Conservation (phyloP, 305 asterid species). For the Plantago coronopus region DNA sequence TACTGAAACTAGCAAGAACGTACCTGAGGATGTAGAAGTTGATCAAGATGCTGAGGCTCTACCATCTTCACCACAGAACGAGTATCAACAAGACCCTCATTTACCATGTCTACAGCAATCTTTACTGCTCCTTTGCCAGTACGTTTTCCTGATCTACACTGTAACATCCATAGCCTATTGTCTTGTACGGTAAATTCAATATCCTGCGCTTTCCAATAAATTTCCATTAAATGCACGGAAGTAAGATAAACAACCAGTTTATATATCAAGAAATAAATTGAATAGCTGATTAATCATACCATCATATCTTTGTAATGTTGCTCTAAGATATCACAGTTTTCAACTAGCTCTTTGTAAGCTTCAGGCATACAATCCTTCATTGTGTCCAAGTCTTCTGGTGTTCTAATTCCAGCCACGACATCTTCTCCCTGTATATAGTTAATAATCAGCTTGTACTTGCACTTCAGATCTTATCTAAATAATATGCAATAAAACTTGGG, state of each 20-base stretch:
- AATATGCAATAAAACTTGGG: conserved; percentile 4
- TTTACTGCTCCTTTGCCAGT: conserved; percentile 91
- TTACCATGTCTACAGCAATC: conserved; percentile 89
- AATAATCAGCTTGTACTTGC: conserved; percentile 17
- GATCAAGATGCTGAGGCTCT: conserved; percentile 95
- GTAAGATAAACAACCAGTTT: background rate
- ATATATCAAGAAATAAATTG: background rate
- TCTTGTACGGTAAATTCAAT: conserved; percentile 96
- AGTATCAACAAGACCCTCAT: conserved; percentile 67
- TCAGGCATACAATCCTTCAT: conserved; percentile 82
- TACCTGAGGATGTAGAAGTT: conserved; percentile 99
- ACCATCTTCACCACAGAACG: conserved; percentile 67
- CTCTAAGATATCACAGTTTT: conserved; percentile 83
- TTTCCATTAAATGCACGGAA: background rate
- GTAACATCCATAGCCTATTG: conserved; percentile 89
- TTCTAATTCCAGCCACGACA: conserved; percentile 95
- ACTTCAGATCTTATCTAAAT: background rate
- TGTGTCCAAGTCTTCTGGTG: conserved; percentile 77
- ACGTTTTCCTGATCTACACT: conserved; percentile 85
- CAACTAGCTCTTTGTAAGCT: conserved; percentile 79
- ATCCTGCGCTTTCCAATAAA: conserved; percentile 39
- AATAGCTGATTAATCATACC: conserved; percentile 35
- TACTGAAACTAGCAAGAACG: background rate
- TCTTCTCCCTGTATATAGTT: conserved; percentile 69
- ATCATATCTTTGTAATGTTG: conserved; percentile 96